Conservation (phyloP, 768 basidiomycete species). For the Mycena albidolilacea region DNA sequence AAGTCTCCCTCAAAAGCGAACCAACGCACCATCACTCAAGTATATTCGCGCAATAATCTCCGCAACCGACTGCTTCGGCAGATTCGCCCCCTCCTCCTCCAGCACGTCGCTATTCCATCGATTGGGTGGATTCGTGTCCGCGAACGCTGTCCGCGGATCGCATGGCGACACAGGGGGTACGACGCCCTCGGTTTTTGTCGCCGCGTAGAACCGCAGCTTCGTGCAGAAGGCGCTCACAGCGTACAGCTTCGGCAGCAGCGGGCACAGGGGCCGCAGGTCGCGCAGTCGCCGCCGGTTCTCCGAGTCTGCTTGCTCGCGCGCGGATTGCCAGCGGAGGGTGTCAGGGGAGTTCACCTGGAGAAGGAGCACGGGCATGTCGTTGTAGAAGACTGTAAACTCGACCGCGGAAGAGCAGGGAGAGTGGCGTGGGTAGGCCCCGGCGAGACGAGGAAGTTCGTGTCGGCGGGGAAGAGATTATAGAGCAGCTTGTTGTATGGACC, state of each 20-base stretch:
- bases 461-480: conserved; percentile 52
- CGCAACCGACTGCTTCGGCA: conserved; percentile 48
- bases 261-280: conserved; percentile 45
- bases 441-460: conserved; percentile 51
- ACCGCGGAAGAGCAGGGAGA: conserved; percentile 26
- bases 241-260: conserved; percentile 45
- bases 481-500: conserved; percentile 55
- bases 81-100: conserved; percentile 48
- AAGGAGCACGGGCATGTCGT: conserved; percentile 49
- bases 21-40: conserved; percentile 7
- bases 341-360: conserved; percentile 47
- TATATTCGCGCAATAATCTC: conserved; percentile 40
- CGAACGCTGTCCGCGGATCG: conserved; percentile 6
- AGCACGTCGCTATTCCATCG: conserved; percentile 56
- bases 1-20: no score
- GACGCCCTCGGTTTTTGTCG: conserved; percentile 29
- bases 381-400: conserved; percentile 45
- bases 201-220: conserved; percentile 49
- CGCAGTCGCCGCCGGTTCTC: conserved; percentile 46
- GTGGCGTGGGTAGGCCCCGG: conserved; percentile 43
- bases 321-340: conserved; percentile 42
- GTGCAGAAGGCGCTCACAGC: conserved; percentile 53
- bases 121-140: conserved; percentile 48
- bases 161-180: conserved; percentile 23
- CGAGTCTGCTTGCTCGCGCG: conserved; percentile 46